Evolutionary conservation across 495 filamentous ascomycete genomes (phyloP).

Genomic region (Talaromyces borbonicus): DNA sequence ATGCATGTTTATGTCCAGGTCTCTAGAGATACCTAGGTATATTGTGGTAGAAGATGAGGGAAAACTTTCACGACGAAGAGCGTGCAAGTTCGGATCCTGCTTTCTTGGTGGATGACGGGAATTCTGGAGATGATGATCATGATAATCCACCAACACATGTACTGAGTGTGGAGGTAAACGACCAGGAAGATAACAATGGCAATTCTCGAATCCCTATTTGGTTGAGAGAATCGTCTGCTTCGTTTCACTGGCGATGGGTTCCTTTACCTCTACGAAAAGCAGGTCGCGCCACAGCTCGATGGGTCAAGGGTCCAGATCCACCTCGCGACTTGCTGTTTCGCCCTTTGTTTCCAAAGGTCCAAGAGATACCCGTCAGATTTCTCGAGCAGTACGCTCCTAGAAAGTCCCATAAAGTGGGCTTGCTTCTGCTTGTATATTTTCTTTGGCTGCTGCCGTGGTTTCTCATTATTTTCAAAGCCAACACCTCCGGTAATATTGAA

Average conservation of each 20-base stretch:
- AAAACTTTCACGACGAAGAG: slow-evolving; percentile 26
- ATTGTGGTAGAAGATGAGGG: slow-evolving; percentile 18
- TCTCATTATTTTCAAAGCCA: slow-evolving; percentile 53
- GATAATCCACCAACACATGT: slow-evolving; percentile 14
- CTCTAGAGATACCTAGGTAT: not conserved
- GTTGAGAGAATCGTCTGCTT: slow-evolving; percentile 43
- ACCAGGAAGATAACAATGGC: slow-evolving; percentile 28
- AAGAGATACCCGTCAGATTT: slow-evolving; percentile 56
- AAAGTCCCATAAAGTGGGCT: slow-evolving; percentile 43
- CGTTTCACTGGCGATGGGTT: slow-evolving; percentile 44
- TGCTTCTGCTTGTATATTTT: slow-evolving; percentile 53
- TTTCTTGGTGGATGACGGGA: slow-evolving; percentile 27
- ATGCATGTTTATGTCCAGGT: slow-evolving; percentile 1
- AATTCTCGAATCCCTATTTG: slow-evolving; percentile 34
- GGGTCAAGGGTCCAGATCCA: slow-evolving; percentile 62
- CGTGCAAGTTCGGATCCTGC: slow-evolving; percentile 26
- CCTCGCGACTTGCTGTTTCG: slow-evolving; percentile 54
- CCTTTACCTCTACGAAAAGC: slow-evolving; percentile 39
- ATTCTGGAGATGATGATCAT: slow-evolving; percentile 30
- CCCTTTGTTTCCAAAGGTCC: slow-evolving; percentile 58
- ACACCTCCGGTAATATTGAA: slow-evolving; percentile 53
- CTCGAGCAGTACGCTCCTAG: slow-evolving; percentile 57
- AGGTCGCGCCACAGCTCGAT: slow-evolving; percentile 41
- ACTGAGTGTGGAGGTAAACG: slow-evolving; percentile 15
- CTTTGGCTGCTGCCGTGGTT: slow-evolving; percentile 67